Base-by-base conservation (phyloP, 192 early-diverging fungal genomes). In the Chytriomyces confervae region DNA sequence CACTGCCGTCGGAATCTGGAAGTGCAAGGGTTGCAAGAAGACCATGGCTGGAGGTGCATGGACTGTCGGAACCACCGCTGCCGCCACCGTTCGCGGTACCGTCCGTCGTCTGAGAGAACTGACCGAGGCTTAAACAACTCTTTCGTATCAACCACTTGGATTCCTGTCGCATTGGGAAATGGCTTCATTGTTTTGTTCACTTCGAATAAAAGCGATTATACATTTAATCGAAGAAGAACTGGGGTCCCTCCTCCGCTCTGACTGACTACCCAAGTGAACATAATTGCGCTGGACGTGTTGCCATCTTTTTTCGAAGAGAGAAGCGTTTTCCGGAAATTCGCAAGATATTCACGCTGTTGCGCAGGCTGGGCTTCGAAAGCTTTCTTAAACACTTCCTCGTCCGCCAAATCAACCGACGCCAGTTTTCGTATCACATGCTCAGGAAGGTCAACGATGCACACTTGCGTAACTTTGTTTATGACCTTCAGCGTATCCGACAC, bases 31-130 rank as follows among this genome's bases (percentile, higher is more conserved):
- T 74, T 99, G 97, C 92, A 91, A 89, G 83, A 96, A 97, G 92
- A 85, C 86, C 77, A 88, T 98, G 81, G 97, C 97, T 72, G 97
- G 95, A 79, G 97, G 97, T 84, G 97, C 97, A 82, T 99, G 95
- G 94, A 94, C 95, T 72, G 89, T 96, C 70, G 89, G 89, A 61
- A 98, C 97, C 82, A 93, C 93, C 75, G 91, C 94, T 81, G 95
- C 97, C 79, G 89, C 92, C 74, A 92, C 95, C 73, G 91, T 94
- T 82, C 93, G 97, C 82, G 93, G 93, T 76, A 95, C 94, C 87
- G 91, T 98, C 85, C 96, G 97, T 90, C 97, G 97, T 95, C 94
- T 97, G 70, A 94, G 95, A 82, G 95, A 97, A 82, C 78, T 97
- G 79, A 91, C 91, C 77, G 94, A 95, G 87, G 88, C 91, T 80